Conservation (phyloP, 1,284 basidiomycete genomes). For the Mycocalia duriaeana region DNA sequence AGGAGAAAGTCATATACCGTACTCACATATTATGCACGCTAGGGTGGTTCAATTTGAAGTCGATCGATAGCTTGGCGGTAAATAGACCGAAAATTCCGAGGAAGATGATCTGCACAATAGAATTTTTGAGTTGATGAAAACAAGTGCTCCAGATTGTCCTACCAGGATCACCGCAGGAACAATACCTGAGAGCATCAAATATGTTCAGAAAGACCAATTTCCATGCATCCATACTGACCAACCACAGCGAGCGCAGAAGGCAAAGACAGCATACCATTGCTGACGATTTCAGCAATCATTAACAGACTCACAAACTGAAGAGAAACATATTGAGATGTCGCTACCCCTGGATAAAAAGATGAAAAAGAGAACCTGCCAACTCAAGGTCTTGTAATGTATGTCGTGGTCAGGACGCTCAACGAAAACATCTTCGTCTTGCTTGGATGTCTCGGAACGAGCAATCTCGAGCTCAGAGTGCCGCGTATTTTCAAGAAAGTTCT, state of each 20-base stretch:
- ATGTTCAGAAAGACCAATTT: no score
- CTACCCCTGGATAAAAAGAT: no score
- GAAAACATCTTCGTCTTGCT: constrained; percentile 23
- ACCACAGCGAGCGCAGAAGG: constrained; percentile 50
- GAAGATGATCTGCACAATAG: constrained; percentile 35
- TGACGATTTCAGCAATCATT: constrained; percentile 58
- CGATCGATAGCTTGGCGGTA: constrained; percentile 49
- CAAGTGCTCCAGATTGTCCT: background rate
- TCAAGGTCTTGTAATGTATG: constrained; percentile 42
- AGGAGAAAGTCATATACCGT: background rate
- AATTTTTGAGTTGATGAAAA: background rate
- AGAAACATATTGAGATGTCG: background rate
- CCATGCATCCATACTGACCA: constrained; percentile 37
- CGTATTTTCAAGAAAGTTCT: no score
- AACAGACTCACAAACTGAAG: constrained; percentile 43
- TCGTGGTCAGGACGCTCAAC: constrained; percentile 29
- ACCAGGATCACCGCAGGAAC: constrained; percentile 46
- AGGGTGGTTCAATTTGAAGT: constrained; percentile 55
- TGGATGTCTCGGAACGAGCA: no score
- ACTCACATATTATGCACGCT: constrained; percentile 50
- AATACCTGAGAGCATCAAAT: constrained; percentile 38
- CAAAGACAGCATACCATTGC: constrained; percentile 54
- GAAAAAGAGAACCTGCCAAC: constrained; percentile 51
- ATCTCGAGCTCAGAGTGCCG: no score
- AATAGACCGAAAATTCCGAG: constrained; percentile 49